Base-by-base conservation (phyloP, 495 filamentous ascomycete species). In the Xylaria telfairii region DNA sequence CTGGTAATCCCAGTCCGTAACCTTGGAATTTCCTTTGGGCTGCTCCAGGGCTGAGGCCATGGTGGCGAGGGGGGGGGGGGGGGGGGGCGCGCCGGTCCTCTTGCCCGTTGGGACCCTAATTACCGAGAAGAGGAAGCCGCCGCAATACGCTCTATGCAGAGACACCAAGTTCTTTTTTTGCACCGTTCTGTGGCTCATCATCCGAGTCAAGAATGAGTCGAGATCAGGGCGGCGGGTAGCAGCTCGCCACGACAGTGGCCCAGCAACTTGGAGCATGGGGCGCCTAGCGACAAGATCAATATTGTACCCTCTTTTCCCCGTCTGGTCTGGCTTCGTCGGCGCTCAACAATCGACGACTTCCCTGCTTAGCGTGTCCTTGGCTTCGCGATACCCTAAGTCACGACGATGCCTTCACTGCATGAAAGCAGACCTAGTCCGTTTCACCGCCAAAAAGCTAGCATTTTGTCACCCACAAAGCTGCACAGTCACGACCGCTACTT, bases 91-190 rank as follows among this genome's bases (percentile, higher is more conserved):
- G 44, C 24, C 59, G 57, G 68, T 47, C 49, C 37, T 59, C 24
- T 65, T 70, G 39, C 68, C 68, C 68, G 49, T 65, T 65, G 26
- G 26, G 68, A 63, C 28, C 67, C 28, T 34, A 65, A 59, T 70
- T 70, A 65, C 68, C 68, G 65, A 68, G 65, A 65, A 42, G 61
- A 70, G 60, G 19, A 62, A 57, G 68, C 68, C 68, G 61, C 46
- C 39, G 68, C 49, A 65, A 47, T 57, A 26, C 57, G n/a, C 19
- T 37, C 42, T 47, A 68, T 68, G 67, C 54, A 49, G n/a, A 68
- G 32, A 34, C 42, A 39, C 32, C 66, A 19, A 10, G 42, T 68
- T 34, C 19, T 37, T 63, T 63, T 42, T 60, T 34, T 5, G 59
- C 59, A 56, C 30, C 37, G 34, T 7, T 65, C 15, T 70, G 61